Evolutionary conservation across 139 green algal species (phyloP), one percentile per base, ranked within the genome.

Genomic region (Edaphochlamys debaryana): DNA sequence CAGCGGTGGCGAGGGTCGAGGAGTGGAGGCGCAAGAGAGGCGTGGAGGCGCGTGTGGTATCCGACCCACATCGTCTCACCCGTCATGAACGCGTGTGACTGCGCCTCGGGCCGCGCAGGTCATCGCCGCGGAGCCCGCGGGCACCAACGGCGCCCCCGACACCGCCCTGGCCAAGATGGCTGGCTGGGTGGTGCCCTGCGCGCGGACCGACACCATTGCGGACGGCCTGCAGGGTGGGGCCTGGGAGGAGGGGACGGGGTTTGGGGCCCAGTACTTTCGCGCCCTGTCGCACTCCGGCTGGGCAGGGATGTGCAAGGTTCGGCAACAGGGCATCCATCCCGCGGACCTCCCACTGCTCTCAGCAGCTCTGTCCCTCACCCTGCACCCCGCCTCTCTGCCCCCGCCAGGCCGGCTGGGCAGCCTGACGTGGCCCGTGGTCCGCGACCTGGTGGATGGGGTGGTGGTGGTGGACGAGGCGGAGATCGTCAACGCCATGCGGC

Each of bases 361-460:
- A 29, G 8, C 22, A 13, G 25, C 8, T 7, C 58, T 37, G 3
- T 7, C 29, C 29, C 27, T 37, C 30, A 4, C 58, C 27, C 58
- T 4, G 36, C 54, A 29, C 22, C 54, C 54, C 15, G 54, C 54
- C 54, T 30, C 13, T 63, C 54, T 7, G 7, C 38, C 68, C 11
- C 3, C 68, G 1, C 19, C 82, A 86, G 79, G 71, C 38, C 85
- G 86, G 22, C 60, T 97, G 86, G 95, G 95, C 34, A 77, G 90
- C 67, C 88, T 96, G 27, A 98, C 95, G 2, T 98, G 94, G 94
- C 93, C 93, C 25, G 83, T 96, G 30, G 82, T 98, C 40, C 70
- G 90, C 2, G 91, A 95, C 58, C 42, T 92, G 29, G 95, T 98
- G 69, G 93, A 98, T 45, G 89, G 29, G 0, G 95, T 96, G 38